Evolutionary conservation across 257 asterid species (phyloP).

Genomic region (Plectranthus barbatus): DNA sequence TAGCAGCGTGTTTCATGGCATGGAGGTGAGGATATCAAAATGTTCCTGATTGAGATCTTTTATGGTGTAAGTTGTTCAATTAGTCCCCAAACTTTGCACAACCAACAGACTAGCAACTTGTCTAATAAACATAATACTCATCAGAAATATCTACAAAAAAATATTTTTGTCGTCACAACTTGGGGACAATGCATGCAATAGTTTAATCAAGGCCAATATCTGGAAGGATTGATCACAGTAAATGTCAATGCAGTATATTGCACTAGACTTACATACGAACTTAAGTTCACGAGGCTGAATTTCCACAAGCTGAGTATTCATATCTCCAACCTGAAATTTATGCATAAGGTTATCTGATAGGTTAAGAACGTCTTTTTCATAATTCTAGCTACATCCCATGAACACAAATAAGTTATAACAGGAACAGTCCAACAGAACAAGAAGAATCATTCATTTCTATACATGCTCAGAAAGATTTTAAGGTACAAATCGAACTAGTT

Average conservation of each 20-base stretch:
- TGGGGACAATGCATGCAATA: neutral
- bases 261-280: slow-evolving; percentile 48
- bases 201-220: neutral
- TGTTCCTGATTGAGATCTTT: neutral
- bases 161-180: neutral
- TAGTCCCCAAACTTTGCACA: neutral
- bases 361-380: neutral
- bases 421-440: neutral
- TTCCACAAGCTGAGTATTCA: slow-evolving; percentile 51
- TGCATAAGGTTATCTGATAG: slow-evolving; percentile 3
- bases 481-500: neutral
- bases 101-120: neutral
- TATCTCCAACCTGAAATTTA: slow-evolving; percentile 24
- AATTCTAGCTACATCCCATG: neutral
- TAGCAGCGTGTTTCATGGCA: neutral
- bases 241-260: neutral
- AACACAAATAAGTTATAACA: neutral
- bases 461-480: neutral
- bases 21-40: neutral
- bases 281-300: slow-evolving; percentile 75
- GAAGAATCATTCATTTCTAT: neutral
- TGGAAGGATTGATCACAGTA: neutral
- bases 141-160: neutral
- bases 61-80: neutral
- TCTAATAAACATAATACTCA: neutral